A percentile compares a stretch with the other conserved stretches of the same genome.
phyloP scores from a whole-genome alignment of 192 early-diverging fungal genomes.

The Dispira simplex region DNA sequence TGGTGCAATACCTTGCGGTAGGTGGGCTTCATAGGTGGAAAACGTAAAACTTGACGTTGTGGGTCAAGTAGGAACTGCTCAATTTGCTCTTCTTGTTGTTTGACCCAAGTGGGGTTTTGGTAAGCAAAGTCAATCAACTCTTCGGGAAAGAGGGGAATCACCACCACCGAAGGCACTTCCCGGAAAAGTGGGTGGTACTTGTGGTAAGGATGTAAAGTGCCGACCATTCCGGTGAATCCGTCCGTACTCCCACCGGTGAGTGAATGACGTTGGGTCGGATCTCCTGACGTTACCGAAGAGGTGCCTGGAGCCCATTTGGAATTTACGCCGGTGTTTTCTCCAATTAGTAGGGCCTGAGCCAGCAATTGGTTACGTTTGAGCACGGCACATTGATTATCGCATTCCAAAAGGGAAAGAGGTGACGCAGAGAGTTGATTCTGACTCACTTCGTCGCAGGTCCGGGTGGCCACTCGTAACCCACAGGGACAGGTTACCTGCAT shows the following conservation, averaged over 20 bases:
- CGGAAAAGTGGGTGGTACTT: constrained; percentile 1
- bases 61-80: constrained; percentile 49
- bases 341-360: too few species aligned
- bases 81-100: constrained; percentile 46
- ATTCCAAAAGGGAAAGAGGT: too few species aligned
- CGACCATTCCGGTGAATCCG: too few species aligned
- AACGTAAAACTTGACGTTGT: constrained; percentile 32
- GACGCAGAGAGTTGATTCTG: constrained; percentile 14
- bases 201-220: constrained; percentile 10
- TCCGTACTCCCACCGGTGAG: too few species aligned
- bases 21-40: constrained; percentile 47
- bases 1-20: constrained; percentile 56
- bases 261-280: too few species aligned
- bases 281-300: too few species aligned
- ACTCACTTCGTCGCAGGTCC: not conserved
- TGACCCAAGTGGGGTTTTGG: constrained; percentile 43
- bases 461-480: constrained; percentile 13
- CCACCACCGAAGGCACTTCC: constrained; percentile 2
- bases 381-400: too few species aligned
- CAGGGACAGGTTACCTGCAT: not conserved
- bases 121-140: constrained; percentile 53
- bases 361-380: too few species aligned
- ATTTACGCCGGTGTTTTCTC: too few species aligned
- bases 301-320: too few species aligned
- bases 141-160: constrained; percentile 32